Evolutionary conservation across 352 stramenopile species (phyloP), one percentile per base, ranked within the genome.

Genomic region (Globisporangium mamillatum): DNA sequence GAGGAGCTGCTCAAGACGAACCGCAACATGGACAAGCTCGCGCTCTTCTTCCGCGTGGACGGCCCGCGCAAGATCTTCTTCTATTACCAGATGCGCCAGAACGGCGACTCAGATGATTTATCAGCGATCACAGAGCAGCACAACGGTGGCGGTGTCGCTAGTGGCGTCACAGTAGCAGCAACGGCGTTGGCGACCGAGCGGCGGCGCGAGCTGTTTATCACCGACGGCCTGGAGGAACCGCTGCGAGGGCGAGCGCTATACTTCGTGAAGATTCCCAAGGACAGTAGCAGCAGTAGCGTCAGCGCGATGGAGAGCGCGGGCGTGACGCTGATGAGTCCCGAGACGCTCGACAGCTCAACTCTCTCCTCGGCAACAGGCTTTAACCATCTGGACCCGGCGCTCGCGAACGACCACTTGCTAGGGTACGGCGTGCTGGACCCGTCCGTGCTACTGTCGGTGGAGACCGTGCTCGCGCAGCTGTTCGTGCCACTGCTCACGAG

Each of bases 1-100:
- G 85, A 95, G 66, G 87, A 93, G 65, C 78, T 92, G 9, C 74
- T 95, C 75, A 89, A 86, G 64, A 81, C 78, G 57, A 93, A 93
- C 70, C 74, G 78, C 62, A 92, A 89, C 74, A 92, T 95, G 84
- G 87, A 92, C 18, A 78, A 77, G 48, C 82, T 95, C 58, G 65
- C 74, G 56, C 74, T 71, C 32, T 95, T 95, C 73, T 95, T 95
- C 69, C 80, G 79, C 38, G 69, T 68, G 22, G 78, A 92, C 59
- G 87, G 85, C 3, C 84, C 84, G 32, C 75, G 73, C 57, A 90
- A 90, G 55, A 76, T 95, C 46, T 92, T 93, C 67, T 92, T 95
- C 70, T 93, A 88, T 73, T 91, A 91, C 69, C 85, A 95, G 60
- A 6, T 52, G 29, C 77, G 81, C 36, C 34, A 60, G 8, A 46